Conservation (phyloP, 495 filamentous ascomycete genomes). For the Lasiosphaeris hirsuta region DNA sequence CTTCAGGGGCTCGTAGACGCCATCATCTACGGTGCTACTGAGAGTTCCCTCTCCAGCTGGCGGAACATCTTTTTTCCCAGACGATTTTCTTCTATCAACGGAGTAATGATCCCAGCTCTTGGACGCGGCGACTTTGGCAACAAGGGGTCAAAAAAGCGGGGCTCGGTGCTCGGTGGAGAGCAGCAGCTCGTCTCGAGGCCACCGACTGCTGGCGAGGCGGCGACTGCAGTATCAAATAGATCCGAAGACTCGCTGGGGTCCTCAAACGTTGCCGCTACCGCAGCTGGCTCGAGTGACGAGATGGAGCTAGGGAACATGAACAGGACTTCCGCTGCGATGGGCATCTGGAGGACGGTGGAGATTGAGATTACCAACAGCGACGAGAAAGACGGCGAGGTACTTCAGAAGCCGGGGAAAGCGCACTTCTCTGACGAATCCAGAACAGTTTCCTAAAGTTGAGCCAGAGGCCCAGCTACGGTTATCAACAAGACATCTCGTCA, state of each 20-base stretch:
- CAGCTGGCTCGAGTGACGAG: neutral
- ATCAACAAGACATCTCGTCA: too few relatives aligned
- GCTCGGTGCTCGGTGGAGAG: neutral
- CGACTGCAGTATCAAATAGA: too few relatives aligned
- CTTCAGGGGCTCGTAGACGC: conserved; percentile 44
- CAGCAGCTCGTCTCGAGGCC: neutral
- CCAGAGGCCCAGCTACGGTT: too few relatives aligned
- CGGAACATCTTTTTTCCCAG: conserved; percentile 16
- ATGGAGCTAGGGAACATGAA: neutral
- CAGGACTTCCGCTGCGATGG: neutral
- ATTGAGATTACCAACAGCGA: neutral
- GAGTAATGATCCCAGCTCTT: neutral
- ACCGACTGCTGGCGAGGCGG: too few relatives aligned
- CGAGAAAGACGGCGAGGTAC: neutral
- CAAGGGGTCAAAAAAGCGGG: neutral
- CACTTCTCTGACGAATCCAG: too few relatives aligned
- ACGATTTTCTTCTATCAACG: neutral
- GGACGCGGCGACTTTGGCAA: neutral
- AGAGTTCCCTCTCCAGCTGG: conserved; percentile 24
- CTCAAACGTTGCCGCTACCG: neutral
- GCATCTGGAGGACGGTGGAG: conserved; percentile 7
- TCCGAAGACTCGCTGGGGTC: neutral
- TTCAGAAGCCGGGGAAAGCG: too few relatives aligned
- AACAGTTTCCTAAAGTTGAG: too few relatives aligned
- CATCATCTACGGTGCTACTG: conserved; percentile 43